phyloP scores from a whole-genome alignment of 108 stramenopile genomes.

The Chaetoceros tenuissimus region DNA sequence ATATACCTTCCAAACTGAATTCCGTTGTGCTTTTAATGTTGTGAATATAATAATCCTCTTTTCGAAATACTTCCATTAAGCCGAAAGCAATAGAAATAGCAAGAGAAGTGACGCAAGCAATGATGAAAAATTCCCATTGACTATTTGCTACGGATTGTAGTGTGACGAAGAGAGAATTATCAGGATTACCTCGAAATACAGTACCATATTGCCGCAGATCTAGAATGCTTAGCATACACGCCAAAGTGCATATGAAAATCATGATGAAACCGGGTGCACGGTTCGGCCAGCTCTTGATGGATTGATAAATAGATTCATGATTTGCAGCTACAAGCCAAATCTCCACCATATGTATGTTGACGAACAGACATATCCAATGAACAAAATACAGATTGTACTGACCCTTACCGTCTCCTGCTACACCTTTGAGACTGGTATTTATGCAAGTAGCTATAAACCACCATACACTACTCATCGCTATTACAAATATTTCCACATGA shows the following conservation, averaged over 20 bases:
- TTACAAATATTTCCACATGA: slow-evolving; percentile 14
- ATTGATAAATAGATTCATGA: slow-evolving; percentile 31
- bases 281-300: slow-evolving; percentile 60
- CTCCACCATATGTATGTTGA: slow-evolving; percentile 39
- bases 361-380: slow-evolving; percentile 46
- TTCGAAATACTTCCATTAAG: neutral
- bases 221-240: neutral
- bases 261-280: slow-evolving; percentile 65
- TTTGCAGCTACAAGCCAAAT: slow-evolving; percentile 43
- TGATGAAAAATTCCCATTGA: neutral
- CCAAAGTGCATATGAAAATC: slow-evolving; percentile 24
- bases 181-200: neutral
- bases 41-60: neutral
- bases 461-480: slow-evolving; percentile 18
- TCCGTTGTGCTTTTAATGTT: neutral
- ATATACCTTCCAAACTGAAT: slow-evolving; percentile 39
- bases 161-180: neutral
- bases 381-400: slow-evolving; percentile 65
- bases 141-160: neutral
- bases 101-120: neutral
- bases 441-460: slow-evolving; percentile 59
- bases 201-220: neutral
- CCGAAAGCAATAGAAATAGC: neutral
- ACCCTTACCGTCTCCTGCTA: slow-evolving; percentile 65
- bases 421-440: slow-evolving; percentile 46